These are phyloP conservation scores for Iodosphaeria phyllophila DNA, from an alignment of 2,329 filamentous ascomycete genomes.

Conservation along the genomic window DNA sequence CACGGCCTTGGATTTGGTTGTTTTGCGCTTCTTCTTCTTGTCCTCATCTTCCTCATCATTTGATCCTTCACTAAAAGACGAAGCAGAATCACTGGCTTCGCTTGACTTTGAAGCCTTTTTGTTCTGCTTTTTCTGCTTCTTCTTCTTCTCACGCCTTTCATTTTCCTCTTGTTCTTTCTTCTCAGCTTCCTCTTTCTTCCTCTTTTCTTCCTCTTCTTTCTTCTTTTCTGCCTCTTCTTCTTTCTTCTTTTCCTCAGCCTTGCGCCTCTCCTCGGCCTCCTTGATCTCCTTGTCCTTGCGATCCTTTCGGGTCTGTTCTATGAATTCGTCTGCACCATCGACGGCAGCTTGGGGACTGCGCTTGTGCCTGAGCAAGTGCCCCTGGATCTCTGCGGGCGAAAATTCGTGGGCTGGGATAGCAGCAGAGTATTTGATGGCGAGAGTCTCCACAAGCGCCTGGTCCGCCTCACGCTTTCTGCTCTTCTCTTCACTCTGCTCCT, in stretches of 20 bases:
- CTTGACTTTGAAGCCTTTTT: background rate
- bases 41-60: background rate
- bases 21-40: background rate
- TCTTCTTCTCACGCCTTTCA: constrained; percentile 5
- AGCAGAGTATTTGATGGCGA: constrained; percentile 29
- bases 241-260: constrained; percentile 11
- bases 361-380: constrained; percentile 37
- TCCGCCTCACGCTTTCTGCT: constrained; percentile 16
- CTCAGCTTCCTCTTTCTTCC: constrained; percentile 15
- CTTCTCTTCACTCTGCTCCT: constrained; percentile 11
- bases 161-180: constrained; percentile 4
- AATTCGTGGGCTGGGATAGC: constrained; percentile 35
- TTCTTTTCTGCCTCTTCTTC: constrained; percentile 18
- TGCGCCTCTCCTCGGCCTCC: constrained; percentile 14
- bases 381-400: constrained; percentile 41
- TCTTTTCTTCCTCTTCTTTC: constrained; percentile 21
- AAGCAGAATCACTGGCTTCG: background rate
- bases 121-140: background rate
- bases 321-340: constrained; percentile 26
- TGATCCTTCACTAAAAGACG: background rate
- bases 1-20: background rate
- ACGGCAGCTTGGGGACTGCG: constrained; percentile 28
- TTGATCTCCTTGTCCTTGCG: constrained; percentile 14
- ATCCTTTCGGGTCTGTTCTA: constrained; percentile 25
- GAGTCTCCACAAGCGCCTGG: constrained; percentile 19